Evolutionary conservation across 495 filamentous ascomycete genomes (phyloP), one percentile per base, ranked within the genome.

Genomic region (Neurospora intermedia): DNA sequence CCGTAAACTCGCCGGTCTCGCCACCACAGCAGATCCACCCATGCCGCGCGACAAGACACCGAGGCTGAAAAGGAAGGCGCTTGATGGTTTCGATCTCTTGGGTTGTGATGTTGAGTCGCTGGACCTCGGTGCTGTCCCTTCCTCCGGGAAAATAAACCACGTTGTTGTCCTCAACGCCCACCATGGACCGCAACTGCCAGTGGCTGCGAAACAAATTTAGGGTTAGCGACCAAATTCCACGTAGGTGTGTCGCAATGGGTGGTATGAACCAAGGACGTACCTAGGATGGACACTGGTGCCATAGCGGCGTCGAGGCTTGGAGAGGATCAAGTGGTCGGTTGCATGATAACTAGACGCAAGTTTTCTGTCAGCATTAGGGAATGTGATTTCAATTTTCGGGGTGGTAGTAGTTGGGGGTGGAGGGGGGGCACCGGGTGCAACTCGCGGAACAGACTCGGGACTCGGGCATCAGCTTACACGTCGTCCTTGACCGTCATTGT

Each of bases 11-110:
- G 69, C 96, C 96, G 73, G 89, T 87, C 70, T 94, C 90, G 70
- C 96, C 96, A 43, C 95, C 96, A 42, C 92, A 91, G 76, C 92
- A 96, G 20, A 98, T 87, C 93, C 93, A 98, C 70, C 93, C 93
- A 79, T 92, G 87, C 27, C 88, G 90, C 46, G 93, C 90, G 23
- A 92, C 91, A 43, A 98, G 88, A 82, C 96, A 98, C 81, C 91
- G 87, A 20, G 93, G 93, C 70, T 89, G 85, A 81, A 97, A 98
- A 5, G 91, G 89, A 20, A 98, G 86, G 13, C 89, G 87, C 66
- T 91, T 90, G 75, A 99, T 86, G 39, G 90, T 89, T 75, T 92
- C 91, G 76, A 90, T 88, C 77, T 91, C 93, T 75, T 87, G 87
- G 2, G 91, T 90, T 69, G 86, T 86, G 7, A 92, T 88, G 73